These are phyloP conservation scores for Ascoidea tarda DNA, from an alignment of 805 yeast genomes.

Conservation along the genomic window DNA sequence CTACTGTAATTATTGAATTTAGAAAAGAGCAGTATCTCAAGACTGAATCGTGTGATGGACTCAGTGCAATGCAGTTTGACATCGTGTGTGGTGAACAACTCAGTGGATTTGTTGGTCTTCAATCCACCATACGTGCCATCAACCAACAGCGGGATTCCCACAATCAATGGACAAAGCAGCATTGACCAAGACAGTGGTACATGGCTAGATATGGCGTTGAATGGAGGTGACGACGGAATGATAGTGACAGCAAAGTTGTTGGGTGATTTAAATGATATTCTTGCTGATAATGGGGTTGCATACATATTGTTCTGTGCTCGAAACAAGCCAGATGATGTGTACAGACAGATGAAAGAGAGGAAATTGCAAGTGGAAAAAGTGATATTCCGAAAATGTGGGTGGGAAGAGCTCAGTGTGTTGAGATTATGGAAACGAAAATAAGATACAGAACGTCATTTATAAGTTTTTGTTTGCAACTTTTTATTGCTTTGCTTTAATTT, in stretches of 20 bases:
- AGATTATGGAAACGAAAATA: neutral
- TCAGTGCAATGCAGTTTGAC: conserved; percentile 45
- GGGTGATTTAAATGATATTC: conserved; percentile 31
- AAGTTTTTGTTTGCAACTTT: too few species aligned
- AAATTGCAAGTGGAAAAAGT: too few species aligned
- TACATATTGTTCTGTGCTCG: conserved; percentile 87
- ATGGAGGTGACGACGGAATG: conserved; percentile 92
- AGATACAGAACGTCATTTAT: too few species aligned
- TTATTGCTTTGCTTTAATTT: too few species aligned
- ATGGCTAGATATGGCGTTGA: conserved; percentile 83
- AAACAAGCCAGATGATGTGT: conserved; percentile 61
- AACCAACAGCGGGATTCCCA: conserved; percentile 41
- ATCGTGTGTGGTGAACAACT: conserved; percentile 25
- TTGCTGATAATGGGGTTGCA: conserved; percentile 59
- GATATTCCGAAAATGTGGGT: neutral
- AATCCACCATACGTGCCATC: conserved; percentile 98
- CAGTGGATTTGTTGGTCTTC: conserved; percentile 65
- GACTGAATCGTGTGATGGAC: conserved; percentile 21
- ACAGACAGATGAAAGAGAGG: conserved; percentile 9
- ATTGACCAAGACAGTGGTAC: conserved; percentile 28
- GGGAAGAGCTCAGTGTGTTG: neutral
- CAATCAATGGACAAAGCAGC: neutral
- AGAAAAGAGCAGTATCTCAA: conserved; percentile 7
- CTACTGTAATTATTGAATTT: conserved; percentile 11
- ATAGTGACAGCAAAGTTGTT: conserved; percentile 58